Percentiles rank a stretch among this genome's conserved stretches.
Evolutionary conservation across 2,329 filamentous ascomycete genomes (phyloP).

Genomic region (Sarocladiaceae sp.): DNA sequence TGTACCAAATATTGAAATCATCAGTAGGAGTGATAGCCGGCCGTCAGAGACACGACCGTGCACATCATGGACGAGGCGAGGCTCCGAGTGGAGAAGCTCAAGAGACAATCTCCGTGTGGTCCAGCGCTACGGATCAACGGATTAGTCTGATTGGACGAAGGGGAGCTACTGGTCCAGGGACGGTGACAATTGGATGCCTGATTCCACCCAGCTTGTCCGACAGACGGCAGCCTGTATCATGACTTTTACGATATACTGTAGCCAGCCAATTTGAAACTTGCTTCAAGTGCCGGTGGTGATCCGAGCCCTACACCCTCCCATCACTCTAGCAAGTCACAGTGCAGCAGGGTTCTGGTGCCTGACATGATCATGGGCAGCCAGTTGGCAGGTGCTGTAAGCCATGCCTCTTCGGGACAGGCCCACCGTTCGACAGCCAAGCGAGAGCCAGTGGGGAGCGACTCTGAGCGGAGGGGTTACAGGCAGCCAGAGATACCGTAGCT

Average conservation of each 20-base stretch:
- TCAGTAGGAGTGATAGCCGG: not conserved
- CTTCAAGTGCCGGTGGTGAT: slow-evolving; percentile 3
- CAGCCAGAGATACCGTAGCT: not conserved
- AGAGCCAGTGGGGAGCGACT: slow-evolving; percentile 1
- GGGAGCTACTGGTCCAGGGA: not conserved
- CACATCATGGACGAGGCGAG: not conserved
- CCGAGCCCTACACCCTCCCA: slow-evolving; percentile 1
- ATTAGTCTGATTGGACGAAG: not conserved
- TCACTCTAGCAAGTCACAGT: not conserved
- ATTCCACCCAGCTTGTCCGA: not conserved
- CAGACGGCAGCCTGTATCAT: not conserved
- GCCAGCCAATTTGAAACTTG: not conserved
- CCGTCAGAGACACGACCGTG: not conserved
- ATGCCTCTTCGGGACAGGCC: slow-evolving; percentile 3
- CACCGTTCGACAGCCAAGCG: not conserved
- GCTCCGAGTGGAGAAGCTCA: not conserved
- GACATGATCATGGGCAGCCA: not conserved
- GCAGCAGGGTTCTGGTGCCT: not conserved
- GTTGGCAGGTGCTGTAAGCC: not conserved
- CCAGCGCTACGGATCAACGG: not conserved
- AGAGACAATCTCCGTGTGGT: slow-evolving; percentile 6
- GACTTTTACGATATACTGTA: not conserved
- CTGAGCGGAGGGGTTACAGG: not conserved
- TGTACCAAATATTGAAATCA: not conserved
- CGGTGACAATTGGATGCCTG: not conserved